These are phyloP conservation scores for Chaetomium sp. DNA, from an alignment of 2,329 filamentous ascomycete species.

Conservation along the genomic window DNA sequence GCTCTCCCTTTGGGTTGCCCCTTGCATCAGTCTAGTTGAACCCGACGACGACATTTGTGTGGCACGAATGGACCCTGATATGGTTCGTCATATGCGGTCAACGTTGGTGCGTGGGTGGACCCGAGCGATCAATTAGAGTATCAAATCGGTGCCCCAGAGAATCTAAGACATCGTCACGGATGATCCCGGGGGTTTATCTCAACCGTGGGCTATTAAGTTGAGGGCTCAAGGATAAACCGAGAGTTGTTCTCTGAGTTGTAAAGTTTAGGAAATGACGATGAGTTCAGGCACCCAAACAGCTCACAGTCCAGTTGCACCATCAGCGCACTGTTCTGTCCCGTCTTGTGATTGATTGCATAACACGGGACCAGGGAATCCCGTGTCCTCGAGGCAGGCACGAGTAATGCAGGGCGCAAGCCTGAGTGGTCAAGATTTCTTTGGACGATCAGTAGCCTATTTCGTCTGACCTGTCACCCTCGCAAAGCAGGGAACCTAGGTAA, in stretches of 20 bases:
- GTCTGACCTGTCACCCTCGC: not conserved
- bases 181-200: not conserved
- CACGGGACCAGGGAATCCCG: not conserved
- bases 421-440: not conserved
- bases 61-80: not conserved
- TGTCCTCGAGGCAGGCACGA: not conserved
- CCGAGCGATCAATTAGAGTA: not conserved
- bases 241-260: not conserved
- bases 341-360: not conserved
- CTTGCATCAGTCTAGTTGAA: not conserved
- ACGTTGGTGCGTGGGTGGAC: not conserved
- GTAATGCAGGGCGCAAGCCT: not conserved
- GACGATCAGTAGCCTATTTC: not conserved
- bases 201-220: too few relatives aligned
- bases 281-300: not conserved
- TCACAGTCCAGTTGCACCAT: conserved; percentile 2
- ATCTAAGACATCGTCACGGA: not conserved
- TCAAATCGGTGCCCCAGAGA: not conserved
- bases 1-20: not conserved
- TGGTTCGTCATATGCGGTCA: not conserved
- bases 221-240: not conserved
- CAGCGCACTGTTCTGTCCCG: conserved; percentile 1
- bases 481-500: too few relatives aligned
- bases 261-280: not conserved
- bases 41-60: not conserved